These are phyloP conservation scores for Terana coerulea DNA, from an alignment of 768 basidiomycete species.

Conservation along the genomic window DNA sequence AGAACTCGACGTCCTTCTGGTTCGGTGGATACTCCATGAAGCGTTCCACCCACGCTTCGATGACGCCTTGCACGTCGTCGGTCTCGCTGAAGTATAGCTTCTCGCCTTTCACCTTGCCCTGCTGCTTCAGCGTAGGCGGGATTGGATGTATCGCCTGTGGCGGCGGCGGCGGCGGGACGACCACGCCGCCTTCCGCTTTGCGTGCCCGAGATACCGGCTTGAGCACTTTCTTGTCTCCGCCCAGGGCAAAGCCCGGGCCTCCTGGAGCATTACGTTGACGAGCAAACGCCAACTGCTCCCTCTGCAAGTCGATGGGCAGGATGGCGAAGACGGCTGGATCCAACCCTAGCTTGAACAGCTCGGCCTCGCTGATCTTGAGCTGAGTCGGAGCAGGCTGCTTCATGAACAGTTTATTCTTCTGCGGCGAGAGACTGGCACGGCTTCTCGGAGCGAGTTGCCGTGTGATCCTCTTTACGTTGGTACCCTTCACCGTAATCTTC, in stretches of 20 bases:
- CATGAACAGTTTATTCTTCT: slow-evolving; percentile 35
- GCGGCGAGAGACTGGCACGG: slow-evolving; percentile 35
- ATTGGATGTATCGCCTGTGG: slow-evolving; percentile 51
- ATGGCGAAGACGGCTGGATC: slow-evolving; percentile 67
- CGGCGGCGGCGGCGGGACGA: slow-evolving; percentile 41
- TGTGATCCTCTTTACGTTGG: slow-evolving; percentile 55
- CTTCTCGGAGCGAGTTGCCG: slow-evolving; percentile 58
- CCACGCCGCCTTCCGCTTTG: slow-evolving; percentile 30
- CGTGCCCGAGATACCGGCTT: slow-evolving; percentile 38
- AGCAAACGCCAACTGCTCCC: slow-evolving; percentile 66
- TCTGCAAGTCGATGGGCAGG: slow-evolving; percentile 64
- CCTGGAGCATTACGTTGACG: slow-evolving; percentile 40
- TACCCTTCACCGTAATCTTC: slow-evolving; percentile 28
- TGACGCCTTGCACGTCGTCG: slow-evolving; percentile 65
- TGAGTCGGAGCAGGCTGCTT: slow-evolving; percentile 32
- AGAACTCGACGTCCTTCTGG: slow-evolving; percentile 68
- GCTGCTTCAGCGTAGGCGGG: slow-evolving; percentile 53
- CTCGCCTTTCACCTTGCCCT: slow-evolving; percentile 46
- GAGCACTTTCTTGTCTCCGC: slow-evolving; percentile 40
- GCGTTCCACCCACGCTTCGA: slow-evolving; percentile 73
- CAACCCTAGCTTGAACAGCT: slow-evolving; percentile 63
- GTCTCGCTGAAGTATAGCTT: slow-evolving; percentile 59
- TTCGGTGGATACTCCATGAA: slow-evolving; percentile 64
- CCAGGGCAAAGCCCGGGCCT: slow-evolving; percentile 16
- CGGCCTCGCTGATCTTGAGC: slow-evolving; percentile 46